Evolutionary conservation across 768 basidiomycete species (phyloP), one percentile per base, ranked within the genome.

Genomic region (Amanita rubescens): DNA sequence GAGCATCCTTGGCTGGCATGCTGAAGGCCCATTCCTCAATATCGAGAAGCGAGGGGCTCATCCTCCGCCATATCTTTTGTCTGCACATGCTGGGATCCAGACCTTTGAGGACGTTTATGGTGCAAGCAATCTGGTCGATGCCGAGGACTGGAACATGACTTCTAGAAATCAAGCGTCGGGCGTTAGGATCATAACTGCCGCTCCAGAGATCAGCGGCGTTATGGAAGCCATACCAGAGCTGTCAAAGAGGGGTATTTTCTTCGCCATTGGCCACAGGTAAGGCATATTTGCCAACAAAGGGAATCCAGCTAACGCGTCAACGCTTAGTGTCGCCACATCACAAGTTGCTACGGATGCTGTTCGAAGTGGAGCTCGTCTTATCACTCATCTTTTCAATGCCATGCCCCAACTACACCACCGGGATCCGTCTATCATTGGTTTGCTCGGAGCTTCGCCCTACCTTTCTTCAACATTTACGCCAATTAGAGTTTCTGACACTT

Each of bases 361-460:
- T 4, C 68, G 75, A 15, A 74, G 75, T 53, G 92, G 92, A 17
- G 88, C 90, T 5, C 76, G 82, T n/a, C 79, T 92, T 54, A 90
- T 94, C 59, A 94, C 93, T 0, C 93, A 94, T 67, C 73, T 94
- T 22, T 94, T 92, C 81, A 95, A 95, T 59, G 90, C 91, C 6
- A 93, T 93, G 91, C 88, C 88, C 12, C 88, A 87, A 60, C 68
- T 90, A 35, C 87, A 94, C 65, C 92, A 95, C 64, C 80, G 93
- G 32, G 91, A 94, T 65, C 92, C 93, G 10, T 89, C 89, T 10
- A 90, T 94, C 62, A 91, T 94, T 53, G 93, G 93, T 24, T 76
- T 94, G 7, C 70, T 95, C 49, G 90, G 90, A 24, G 80, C 90
- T 37, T 85, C 85, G 12, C 87, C 85, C 1, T 77, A 81, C 62